Base-by-base conservation (phyloP, 345 rosid species). In the Geranium rotundifolium region DNA sequence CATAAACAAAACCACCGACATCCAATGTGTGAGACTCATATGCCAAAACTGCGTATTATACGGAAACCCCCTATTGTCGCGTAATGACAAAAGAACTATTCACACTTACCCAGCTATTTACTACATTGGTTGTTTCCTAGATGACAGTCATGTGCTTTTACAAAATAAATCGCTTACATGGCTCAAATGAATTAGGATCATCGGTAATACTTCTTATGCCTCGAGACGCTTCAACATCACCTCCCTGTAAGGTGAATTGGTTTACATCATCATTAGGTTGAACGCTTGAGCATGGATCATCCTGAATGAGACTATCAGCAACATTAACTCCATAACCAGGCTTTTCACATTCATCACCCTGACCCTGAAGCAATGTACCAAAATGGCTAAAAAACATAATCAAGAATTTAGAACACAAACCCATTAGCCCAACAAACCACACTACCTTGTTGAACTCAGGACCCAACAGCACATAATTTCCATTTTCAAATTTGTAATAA, bases 401-500 rank as follows among this genome's bases (percentile, higher is more conserved):
- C 23, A 31, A 56, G n/a, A 56, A 56, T 9, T 34, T 17, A 64
- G 52, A 65, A 62, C n/a, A 65, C 63, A 58, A 19, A 0, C 0
- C 15, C 5, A 19, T 31, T 14, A 31, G 20, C 5, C 4, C 0
- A 17, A 34, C 5, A 62, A 46, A 59, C 19, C 13, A 30, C 0
- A 54, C 17, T 65, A 86, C 92, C 81, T 60, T 60, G 72, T 68
- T 63, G 9, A 70, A 71, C 14, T 80, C 57, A 55, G 57, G 19
- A 3, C 20, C 81, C 76, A 77, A 69, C 62, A 74, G 89, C 71
- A 79, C 81, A 62, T 87, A 91, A 64, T 76, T 78, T 2, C 96
- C 96, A 71, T 91, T 74, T 50, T 89, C 92, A 66, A 86, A 79
- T 66, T 75, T 85, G 85, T 91, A 91, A 71, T 89, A 91, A 37